phyloP scores from a whole-genome alignment of 129 eudicot genomes.

The sunflower (Helianthus annuus) region HanXRQr2.0-SUNRISE NC_035447.2:11703881-11704380 shows the following conservation, averaged over 20 bases:
- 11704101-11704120: background rate
- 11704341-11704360: background rate
- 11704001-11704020: slow-evolving; percentile 23
- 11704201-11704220: slow-evolving; percentile 39
- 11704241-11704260: slow-evolving; percentile 33
- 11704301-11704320: slow-evolving; percentile 38
- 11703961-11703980: slow-evolving; percentile 58
- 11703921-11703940: slow-evolving; percentile 47
- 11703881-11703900: slow-evolving; percentile 55
- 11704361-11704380: too few relatives aligned
- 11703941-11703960: slow-evolving; percentile 36
- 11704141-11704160: slow-evolving; percentile 24
- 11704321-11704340: too few relatives aligned
- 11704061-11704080: background rate
- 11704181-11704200: slow-evolving; percentile 30
- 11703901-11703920: slow-evolving; percentile 45
- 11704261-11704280: slow-evolving; percentile 27
- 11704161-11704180: slow-evolving; percentile 40
- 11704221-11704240: slow-evolving; percentile 39
- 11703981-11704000: slow-evolving; percentile 47
- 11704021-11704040: slow-evolving; percentile 32
- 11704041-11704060: slow-evolving; percentile 49
- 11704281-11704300: slow-evolving; percentile 48
- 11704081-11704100: background rate
- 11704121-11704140: background rate